phyloP scores from a whole-genome alignment of 495 filamentous ascomycete genomes.

The Daldinia concentrica region DNA sequence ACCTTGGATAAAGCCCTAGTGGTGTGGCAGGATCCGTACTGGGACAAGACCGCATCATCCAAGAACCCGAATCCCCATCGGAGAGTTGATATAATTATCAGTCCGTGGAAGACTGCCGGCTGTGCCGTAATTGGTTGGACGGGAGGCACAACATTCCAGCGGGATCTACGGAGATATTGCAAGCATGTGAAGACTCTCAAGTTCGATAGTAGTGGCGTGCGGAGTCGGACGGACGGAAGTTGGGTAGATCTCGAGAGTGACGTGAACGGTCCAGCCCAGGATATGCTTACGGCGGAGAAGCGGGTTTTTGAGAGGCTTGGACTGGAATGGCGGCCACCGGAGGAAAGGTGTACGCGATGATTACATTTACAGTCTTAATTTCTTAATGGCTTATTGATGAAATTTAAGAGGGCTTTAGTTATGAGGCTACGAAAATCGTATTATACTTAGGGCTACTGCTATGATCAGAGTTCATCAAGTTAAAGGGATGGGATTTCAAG shows the following conservation, averaged over 20 bases:
- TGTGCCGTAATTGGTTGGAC: conserved; percentile 92
- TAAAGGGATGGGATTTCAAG: not conserved
- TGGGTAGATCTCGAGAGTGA: conserved; percentile 70
- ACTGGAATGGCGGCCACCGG: conserved; percentile 75
- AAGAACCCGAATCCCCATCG: conserved; percentile 81
- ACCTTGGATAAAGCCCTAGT: conserved; percentile 90
- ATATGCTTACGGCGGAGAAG: conserved; percentile 77
- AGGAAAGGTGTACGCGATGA: conserved; percentile 80
- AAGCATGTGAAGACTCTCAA: conserved; percentile 78
- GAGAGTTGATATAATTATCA: conserved; percentile 92
- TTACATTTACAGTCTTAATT: not conserved
- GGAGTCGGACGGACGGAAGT: conserved; percentile 69
- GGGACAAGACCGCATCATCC: conserved; percentile 51
- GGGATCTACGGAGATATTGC: conserved; percentile 83
- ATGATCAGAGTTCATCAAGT: not conserved
- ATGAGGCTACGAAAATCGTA: not conserved
- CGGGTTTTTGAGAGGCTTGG: conserved; percentile 83
- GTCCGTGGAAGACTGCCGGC: conserved; percentile 86
- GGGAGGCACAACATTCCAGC: conserved; percentile 86
- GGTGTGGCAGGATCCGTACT: conserved; percentile 87
- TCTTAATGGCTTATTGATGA: too few relatives aligned
- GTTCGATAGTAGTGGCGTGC: conserved; percentile 90
- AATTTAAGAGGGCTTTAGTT: too few relatives aligned
- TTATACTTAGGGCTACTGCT: not conserved
- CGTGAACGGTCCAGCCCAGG: conserved; percentile 53